Evolutionary conservation across 2,329 filamentous ascomycete genomes (phyloP), one percentile per base, ranked within the genome.

Genomic region (Dothiorella sarmentorum): DNA sequence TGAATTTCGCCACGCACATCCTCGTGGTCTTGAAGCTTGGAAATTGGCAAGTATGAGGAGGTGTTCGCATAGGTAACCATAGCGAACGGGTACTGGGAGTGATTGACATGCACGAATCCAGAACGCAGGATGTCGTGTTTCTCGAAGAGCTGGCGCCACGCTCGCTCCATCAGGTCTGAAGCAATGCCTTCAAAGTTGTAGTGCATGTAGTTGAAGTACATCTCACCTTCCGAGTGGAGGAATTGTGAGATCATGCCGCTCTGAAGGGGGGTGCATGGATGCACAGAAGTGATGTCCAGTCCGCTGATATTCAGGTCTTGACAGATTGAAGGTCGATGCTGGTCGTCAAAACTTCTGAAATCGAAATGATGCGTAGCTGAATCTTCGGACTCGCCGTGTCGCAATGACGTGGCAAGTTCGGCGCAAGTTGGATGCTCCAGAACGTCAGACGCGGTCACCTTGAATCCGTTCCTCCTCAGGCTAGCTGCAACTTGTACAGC

Each of bases 181-280:
- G 78, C 71, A 0, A 83, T 52, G 0, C 66, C 66, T 1, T 78
- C 63, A 2, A 90, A 62, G 17, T 74, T 66, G 66, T 87, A 81
- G 18, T 78, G 76, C 35, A 91, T 74, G 60, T 85, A 84, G 66
- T 96, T 97, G 67, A 95, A 82, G 68, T 97, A 97, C 33, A 88
- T 75, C 2, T 73, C 68, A 0, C 89, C 89, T 0, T 81, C 71
- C 0, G 87, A 90, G 56, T 85, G 81, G 17, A 88, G 68, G 62
- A 88, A 95, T 17, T 90, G 85, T 0, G 85, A 85, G 51, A 96
- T 69, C 82, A 97, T 91, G 0, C 89, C 90, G 49, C 83, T 82
- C 66, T 97, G 92, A 0, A 91, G 77, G 0, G 87, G 80, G 0
- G 91, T 96, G 68, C 90, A 96, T 0, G 92, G 92, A 0, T 88